phyloP scores from a whole-genome alignment of 305 asterid genomes.

The Rubia tinctorum region DNA sequence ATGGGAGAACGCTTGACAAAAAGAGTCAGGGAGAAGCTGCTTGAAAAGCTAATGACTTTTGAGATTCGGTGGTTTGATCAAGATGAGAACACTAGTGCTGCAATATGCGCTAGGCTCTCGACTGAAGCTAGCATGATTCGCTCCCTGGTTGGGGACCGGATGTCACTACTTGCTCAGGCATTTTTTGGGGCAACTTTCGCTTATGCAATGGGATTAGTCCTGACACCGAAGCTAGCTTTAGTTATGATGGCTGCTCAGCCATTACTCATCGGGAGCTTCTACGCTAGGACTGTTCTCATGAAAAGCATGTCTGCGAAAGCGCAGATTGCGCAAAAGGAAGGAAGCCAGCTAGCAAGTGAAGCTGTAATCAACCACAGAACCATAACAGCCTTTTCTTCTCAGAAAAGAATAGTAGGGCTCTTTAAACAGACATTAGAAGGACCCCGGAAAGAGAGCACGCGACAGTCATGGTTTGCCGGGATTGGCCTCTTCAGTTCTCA shows the following conservation, averaged over 20 bases:
- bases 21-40: slow-evolving; percentile 53
- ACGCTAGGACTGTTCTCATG: slow-evolving; percentile 68
- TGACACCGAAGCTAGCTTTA: slow-evolving; percentile 65
- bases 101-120: slow-evolving; percentile 53
- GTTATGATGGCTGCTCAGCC: slow-evolving; percentile 94
- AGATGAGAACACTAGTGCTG: slow-evolving; percentile 63
- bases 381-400: slow-evolving; percentile 75
- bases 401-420: slow-evolving; percentile 45
- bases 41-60: slow-evolving; percentile 51
- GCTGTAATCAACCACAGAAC: slow-evolving; percentile 76
- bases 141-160: slow-evolving; percentile 69
- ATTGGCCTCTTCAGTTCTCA: slow-evolving; percentile 54
- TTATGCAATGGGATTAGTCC: slow-evolving; percentile 57
- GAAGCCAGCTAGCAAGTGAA: slow-evolving; percentile 81
- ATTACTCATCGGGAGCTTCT: slow-evolving; percentile 76
- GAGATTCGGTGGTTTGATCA: slow-evolving; percentile 76
- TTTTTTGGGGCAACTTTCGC: slow-evolving; percentile 68
- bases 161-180: slow-evolving; percentile 68
- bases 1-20: slow-evolving; percentile 69
- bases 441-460: slow-evolving; percentile 48
- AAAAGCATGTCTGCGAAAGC: slow-evolving; percentile 57
- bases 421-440: slow-evolving; percentile 39
- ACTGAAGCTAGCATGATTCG: slow-evolving; percentile 58
- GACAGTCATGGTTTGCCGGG: slow-evolving; percentile 68
- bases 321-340: slow-evolving; percentile 61